Base-by-base conservation (phyloP, 2,329 filamentous ascomycete species). In the Botrytis elliptica region DNA sequence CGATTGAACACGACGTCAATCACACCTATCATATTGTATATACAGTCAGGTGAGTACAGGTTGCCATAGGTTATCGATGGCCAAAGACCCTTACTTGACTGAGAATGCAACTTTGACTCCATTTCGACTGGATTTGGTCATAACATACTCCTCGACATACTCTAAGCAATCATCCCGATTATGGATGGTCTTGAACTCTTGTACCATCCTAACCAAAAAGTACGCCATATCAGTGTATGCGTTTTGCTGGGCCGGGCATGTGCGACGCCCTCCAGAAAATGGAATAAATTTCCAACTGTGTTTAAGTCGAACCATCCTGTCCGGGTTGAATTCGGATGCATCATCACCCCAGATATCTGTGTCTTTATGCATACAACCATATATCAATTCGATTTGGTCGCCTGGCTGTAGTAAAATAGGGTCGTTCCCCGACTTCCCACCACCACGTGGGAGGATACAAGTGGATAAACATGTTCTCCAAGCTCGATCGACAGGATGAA, bases 271-370 rank as follows among this genome's bases (percentile, higher is more conserved):
- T 40, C 49, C 69, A 38, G 60, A 60, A 62, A 67, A 72, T 9
- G 68, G 52, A 49, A 74, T 64, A 36, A 55, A 74, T n/a, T 59
- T 57, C 72, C 65, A 75, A 65, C 73, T 82, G 33, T 83, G 81
- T 55, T 81, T 76, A 1, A 81, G 72, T 12, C 79, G 78, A 29
- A 81, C 83, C 83, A 83, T 85, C 38, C 84, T 75, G 72, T 84
- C 83, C 0, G 83, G 83, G 12, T 77, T 77, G 73, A 84, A 84
- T 38, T 81, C 79, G 20, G 82, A 79, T 9, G 81, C 78, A 64
- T 83, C 80, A 1, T 75, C 73, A 18, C 83, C 83, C 74, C 82
- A 85, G 29, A 84, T 75, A n/a, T 82, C 80, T 33, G 75, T 74
- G 3, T 79, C 75, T 10, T 83, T 79, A 69, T 85, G 84, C 79